Conservation (phyloP, 495 filamentous ascomycete genomes). For the Neurospora sp. region DNA sequence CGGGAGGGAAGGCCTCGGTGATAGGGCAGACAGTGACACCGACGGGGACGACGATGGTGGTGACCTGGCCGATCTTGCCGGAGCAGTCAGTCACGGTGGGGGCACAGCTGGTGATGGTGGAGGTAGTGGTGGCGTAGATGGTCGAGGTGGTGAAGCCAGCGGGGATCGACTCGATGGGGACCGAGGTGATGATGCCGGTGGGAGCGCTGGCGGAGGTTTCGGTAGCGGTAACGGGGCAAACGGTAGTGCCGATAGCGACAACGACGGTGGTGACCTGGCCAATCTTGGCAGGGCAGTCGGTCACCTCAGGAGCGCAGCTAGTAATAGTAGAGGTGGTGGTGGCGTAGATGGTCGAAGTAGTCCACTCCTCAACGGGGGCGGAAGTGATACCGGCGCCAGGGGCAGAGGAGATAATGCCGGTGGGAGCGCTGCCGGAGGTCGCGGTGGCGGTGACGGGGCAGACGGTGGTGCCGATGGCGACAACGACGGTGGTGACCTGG, state of each 20-base stretch:
- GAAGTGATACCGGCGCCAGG: background rate
- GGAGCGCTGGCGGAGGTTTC: slow-evolving; percentile 10
- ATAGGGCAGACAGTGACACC: slow-evolving; percentile 29
- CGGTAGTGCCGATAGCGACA: slow-evolving; percentile 29
- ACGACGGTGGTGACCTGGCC: slow-evolving; percentile 29
- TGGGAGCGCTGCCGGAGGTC: slow-evolving; percentile 8
- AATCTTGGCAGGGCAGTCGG: slow-evolving; percentile 33
- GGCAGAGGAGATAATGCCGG: background rate
- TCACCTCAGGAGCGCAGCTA: slow-evolving; percentile 48
- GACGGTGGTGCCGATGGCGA: slow-evolving; percentile 31
- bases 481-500: slow-evolving; percentile 28
- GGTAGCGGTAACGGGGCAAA: slow-evolving; percentile 34
- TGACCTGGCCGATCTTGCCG: slow-evolving; percentile 30
- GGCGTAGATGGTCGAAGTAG: slow-evolving; percentile 34
- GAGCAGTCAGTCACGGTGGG: slow-evolving; percentile 48
- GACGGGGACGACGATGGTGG: slow-evolving; percentile 27
- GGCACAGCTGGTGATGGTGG: slow-evolving; percentile 48
- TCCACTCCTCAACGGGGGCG: slow-evolving; percentile 5
- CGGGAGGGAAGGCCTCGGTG: slow-evolving; percentile 5
- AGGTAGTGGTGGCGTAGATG: slow-evolving; percentile 42
- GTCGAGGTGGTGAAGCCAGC: slow-evolving; percentile 30
- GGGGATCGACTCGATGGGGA: slow-evolving; percentile 4
- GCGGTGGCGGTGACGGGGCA: slow-evolving; percentile 32
- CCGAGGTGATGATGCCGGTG: background rate
- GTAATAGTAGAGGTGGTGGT: slow-evolving; percentile 48